Evolutionary conservation across 176 grass and related monocot genomes (phyloP), one percentile per base, ranked within the genome.

Genomic region (Lolium perenne): DNA sequence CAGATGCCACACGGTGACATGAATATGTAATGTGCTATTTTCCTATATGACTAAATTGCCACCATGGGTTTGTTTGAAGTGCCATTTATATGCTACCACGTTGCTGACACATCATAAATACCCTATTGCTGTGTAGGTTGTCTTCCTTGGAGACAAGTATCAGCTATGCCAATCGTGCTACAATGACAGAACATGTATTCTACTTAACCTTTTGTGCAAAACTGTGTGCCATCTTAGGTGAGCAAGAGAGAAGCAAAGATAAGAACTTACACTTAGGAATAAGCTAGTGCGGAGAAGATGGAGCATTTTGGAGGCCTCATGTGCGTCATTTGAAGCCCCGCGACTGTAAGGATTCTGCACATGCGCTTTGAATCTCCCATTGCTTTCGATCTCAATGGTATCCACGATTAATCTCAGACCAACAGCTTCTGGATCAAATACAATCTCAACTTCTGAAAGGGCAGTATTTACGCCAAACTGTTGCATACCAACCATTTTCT

Each of bases 271-370:
- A 72, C 93, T 99, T 76, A 99, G 85, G 83, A 93, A 91, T 29
- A 99, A 79, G 85, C 97, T 99, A 74, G 89, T 91, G 56, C 88
- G 79, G 22, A 99, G 91, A 91, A 96, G 97, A 56, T 83, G 85
- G 22, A 99, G 80, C 94, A 94, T 94, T 92, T 94, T 99, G 72
- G 90, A 91, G 79, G 94, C 89, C 84, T 99, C 94, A 38, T 96
- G 90, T 87, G 88, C 90, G 85, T 99, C 88, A 56, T 84, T 99
- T 73, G 94, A 94, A 86, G 94, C 90, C 29, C 92, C 88, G 80
- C 67, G 78, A 25, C 76, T 91, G 82, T 99, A 99, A 54, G 97
- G 97, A 76, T 91, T 99, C 76, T 91, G 92, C 55, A 91, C 94
- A 54, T 85, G 85, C 2, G 84, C 87, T 84, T 91, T 92, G 61